phyloP scores from a whole-genome alignment of 305 asterid genomes.

The Rubia occidens region DNA sequence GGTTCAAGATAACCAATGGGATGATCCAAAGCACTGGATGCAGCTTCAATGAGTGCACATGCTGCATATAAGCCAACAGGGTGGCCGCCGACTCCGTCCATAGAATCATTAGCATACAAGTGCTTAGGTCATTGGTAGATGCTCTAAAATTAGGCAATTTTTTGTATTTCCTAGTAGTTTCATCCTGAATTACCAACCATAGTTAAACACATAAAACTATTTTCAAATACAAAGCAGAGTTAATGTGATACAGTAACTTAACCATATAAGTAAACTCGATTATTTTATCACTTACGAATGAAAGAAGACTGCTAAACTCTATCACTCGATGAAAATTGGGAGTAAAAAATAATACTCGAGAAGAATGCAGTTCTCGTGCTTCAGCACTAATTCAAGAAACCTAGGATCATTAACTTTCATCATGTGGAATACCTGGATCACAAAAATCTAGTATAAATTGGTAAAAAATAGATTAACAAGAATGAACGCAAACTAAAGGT shows the following conservation, averaged over 20 bases:
- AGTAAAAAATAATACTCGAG: conserved; percentile 63
- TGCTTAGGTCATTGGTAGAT: conserved; percentile 63
- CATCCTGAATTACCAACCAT: conserved; percentile 45
- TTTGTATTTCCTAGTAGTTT: conserved; percentile 54
- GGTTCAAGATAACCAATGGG: conserved; percentile 83
- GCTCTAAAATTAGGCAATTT: conserved; percentile 69
- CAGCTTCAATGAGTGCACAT: conserved; percentile 62
- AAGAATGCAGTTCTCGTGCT: conserved; percentile 49
- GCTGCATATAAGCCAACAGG: conserved; percentile 46
- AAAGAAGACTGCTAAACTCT: conserved; percentile 65
- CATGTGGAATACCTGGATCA: conserved; percentile 57
- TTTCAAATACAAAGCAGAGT: too few relatives aligned
- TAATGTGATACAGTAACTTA: too few relatives aligned
- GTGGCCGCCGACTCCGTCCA: conserved; percentile 38
- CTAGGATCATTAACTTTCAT: conserved; percentile 54
- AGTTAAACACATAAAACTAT: conserved; percentile 12
- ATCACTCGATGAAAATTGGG: conserved; percentile 85
- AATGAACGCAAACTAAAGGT: neutral
- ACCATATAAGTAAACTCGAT: too few relatives aligned
- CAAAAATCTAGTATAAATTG: conserved; percentile 14
- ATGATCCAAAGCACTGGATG: conserved; percentile 94
- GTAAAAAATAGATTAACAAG: neutral
- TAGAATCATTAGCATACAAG: conserved; percentile 24
- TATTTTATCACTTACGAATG: conserved; percentile 43
- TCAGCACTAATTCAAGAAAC: conserved; percentile 36